Conservation (phyloP, 306 rosid genomes). For the Sphenostylis stenocarpa region DNA sequence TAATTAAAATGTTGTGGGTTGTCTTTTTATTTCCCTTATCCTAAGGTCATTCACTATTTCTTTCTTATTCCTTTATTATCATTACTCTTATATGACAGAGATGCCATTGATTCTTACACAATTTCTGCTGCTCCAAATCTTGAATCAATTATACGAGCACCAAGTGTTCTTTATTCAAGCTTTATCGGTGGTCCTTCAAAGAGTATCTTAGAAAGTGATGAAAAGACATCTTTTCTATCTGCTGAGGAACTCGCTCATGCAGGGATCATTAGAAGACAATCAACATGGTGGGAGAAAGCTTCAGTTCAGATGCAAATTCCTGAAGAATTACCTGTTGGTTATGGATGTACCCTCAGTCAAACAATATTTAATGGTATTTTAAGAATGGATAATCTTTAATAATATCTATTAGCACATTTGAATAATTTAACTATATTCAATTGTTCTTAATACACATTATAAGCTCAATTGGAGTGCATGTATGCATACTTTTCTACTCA, state of each 20-base stretch:
- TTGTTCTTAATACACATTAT: not conserved
- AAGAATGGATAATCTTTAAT: not conserved
- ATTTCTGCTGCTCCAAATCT: constrained; percentile 73
- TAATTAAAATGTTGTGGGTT: not conserved
- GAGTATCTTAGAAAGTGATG: constrained; percentile 46
- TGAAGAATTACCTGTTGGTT: constrained; percentile 59
- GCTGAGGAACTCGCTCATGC: constrained; percentile 29
- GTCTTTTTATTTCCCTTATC: not conserved
- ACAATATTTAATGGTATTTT: constrained; percentile 64
- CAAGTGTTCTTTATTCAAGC: constrained; percentile 56
- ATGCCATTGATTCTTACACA: constrained; percentile 70
- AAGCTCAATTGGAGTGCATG: not conserved
- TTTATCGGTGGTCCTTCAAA: constrained; percentile 32
- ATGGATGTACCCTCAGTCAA: constrained; percentile 78
- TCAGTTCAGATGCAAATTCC: constrained; percentile 53
- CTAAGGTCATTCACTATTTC: not conserved
- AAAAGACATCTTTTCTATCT: constrained; percentile 54
- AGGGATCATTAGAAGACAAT: constrained; percentile 43
- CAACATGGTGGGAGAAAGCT: constrained; percentile 55
- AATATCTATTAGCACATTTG: not conserved
- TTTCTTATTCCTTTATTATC: not conserved
- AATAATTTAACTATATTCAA: not conserved
- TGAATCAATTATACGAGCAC: constrained; percentile 46
- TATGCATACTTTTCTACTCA: not conserved
- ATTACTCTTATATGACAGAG: constrained; percentile 48